These are phyloP conservation scores for Sporothrix euskadiensis DNA, from an alignment of 2,329 filamentous ascomycete genomes.

Conservation along the genomic window DNA sequence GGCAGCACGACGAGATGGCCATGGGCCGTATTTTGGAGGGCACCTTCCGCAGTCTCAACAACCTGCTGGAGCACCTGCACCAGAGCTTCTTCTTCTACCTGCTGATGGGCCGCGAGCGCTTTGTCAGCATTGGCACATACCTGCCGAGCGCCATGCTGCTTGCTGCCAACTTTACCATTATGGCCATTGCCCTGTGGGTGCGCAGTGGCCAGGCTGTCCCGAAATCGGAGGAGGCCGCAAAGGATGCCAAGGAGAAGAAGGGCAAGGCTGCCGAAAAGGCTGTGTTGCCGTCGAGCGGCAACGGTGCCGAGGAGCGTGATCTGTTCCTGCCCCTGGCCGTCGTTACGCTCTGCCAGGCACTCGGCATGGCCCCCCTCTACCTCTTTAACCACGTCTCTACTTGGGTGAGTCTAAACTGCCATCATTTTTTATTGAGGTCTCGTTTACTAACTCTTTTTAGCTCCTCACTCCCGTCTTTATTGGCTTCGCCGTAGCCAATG, in stretches of 20 bases:
- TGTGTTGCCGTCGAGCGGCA: background rate
- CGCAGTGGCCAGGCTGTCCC: constrained; percentile 65
- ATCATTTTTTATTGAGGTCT: background rate
- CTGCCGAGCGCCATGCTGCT: constrained; percentile 96
- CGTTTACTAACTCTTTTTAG: constrained; percentile 44
- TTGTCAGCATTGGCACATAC: constrained; percentile 98
- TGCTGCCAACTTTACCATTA: constrained; percentile 92
- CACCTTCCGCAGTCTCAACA: constrained; percentile 90
- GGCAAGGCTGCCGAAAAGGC: background rate
- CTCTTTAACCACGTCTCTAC: constrained; percentile 76
- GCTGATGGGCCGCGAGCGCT: constrained; percentile 84
- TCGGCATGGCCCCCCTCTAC: constrained; percentile 79
- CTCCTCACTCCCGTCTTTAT: constrained; percentile 61
- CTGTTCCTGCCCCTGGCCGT: constrained; percentile 72
- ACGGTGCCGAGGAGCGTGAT: constrained; percentile 57
- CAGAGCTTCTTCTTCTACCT: constrained; percentile 99
- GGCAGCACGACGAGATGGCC: constrained; percentile 98
- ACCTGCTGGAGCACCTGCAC: constrained; percentile 91
- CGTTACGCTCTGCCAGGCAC: constrained; percentile 70
- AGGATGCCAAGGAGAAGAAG: constrained; percentile 38
- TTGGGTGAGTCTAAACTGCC: constrained; percentile 54
- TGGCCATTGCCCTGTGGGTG: constrained; percentile 92
- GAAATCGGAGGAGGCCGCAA: constrained; percentile 36
- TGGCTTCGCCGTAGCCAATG: constrained; percentile 57
- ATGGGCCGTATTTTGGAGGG: constrained; percentile 88